A percentile compares a stretch with the other conserved stretches of the same genome.
These are phyloP conservation scores for Coccinonectria pachysandricola DNA, from an alignment of 2,329 filamentous ascomycete genomes.

Conservation along the genomic window DNA sequence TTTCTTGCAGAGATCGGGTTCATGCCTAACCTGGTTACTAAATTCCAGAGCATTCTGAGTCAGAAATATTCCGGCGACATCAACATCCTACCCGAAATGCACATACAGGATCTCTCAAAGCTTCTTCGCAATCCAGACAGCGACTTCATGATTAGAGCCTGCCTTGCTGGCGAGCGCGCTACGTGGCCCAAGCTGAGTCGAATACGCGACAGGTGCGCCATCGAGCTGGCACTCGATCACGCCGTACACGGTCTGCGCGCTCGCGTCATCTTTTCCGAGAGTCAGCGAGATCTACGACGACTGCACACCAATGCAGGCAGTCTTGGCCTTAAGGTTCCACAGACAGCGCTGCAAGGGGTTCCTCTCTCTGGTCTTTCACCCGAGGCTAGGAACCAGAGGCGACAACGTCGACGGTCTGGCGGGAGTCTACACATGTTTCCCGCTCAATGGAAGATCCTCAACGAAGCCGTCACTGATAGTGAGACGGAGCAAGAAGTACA, in stretches of 20 bases:
- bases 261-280: slow-evolving; percentile 58
- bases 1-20: slow-evolving; percentile 71
- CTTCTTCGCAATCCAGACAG: slow-evolving; percentile 76
- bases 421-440: slow-evolving; percentile 34
- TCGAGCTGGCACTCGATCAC: slow-evolving; percentile 74
- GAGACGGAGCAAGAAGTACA: slow-evolving; percentile 35
- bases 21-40: slow-evolving; percentile 68
- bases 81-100: slow-evolving; percentile 78
- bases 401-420: slow-evolving; percentile 39
- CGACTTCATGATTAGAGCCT: slow-evolving; percentile 76
- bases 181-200: slow-evolving; percentile 87
- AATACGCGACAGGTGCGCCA: slow-evolving; percentile 77
- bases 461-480: slow-evolving; percentile 32
- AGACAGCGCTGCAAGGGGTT: slow-evolving; percentile 7
- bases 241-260: slow-evolving; percentile 61
- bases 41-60: slow-evolving; percentile 69
- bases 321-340: slow-evolving; percentile 14
- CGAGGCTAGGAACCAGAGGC: slow-evolving; percentile 22
- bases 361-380: slow-evolving; percentile 9
- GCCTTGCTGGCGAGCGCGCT: slow-evolving; percentile 68
- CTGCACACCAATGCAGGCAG: slow-evolving; percentile 25
- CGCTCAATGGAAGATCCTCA: slow-evolving; percentile 25
- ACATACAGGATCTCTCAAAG: slow-evolving; percentile 60
- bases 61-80: slow-evolving; percentile 94
- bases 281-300: slow-evolving; percentile 48